phyloP scores from a whole-genome alignment of 1,139 yeast species.

The Suhomyces bolitotheri region DNA sequence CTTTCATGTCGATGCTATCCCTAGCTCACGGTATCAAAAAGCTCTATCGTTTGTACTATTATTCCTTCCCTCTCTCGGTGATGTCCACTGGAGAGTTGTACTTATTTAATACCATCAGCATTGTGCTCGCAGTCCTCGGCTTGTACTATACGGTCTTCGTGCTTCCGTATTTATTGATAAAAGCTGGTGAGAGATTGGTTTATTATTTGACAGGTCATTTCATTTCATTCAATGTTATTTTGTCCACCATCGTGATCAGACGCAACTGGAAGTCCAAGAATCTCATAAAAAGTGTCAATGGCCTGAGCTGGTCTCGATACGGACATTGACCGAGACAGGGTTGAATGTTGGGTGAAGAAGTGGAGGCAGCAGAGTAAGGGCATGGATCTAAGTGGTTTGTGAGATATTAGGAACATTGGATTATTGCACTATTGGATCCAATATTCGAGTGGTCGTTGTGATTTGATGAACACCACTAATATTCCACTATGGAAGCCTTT shows the following conservation, averaged over 20 bases:
- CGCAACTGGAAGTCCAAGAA: slow-evolving; percentile 8
- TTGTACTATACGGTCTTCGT: slow-evolving; percentile 20
- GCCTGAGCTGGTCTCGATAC: slow-evolving; percentile 6
- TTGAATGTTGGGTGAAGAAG: no score
- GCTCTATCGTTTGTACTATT: slow-evolving; percentile 27
- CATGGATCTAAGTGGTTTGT: no score
- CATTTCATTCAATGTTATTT: slow-evolving; percentile 14
- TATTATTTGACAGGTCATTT: slow-evolving; percentile 21
- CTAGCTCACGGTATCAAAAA: slow-evolving; percentile 10
- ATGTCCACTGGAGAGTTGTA: slow-evolving; percentile 26
- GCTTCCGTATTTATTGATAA: slow-evolving; percentile 19
- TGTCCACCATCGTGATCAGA: slow-evolving; percentile 11
- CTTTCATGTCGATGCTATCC: no score
- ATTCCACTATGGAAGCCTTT: no score
- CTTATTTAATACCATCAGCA: slow-evolving; percentile 21
- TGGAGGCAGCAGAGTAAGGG: no score
- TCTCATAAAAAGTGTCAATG: no score
- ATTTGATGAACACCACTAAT: no score
- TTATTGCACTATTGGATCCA: no score
- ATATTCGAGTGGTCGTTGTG: no score
- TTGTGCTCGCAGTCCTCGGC: slow-evolving; percentile 18
- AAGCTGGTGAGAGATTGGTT: slow-evolving; percentile 17
- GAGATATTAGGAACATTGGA: no score
- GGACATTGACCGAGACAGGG: no score
- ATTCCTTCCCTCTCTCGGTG: slow-evolving; percentile 32